A percentile compares a stretch with the other conserved stretches of the same genome.
phyloP scores from a whole-genome alignment of 345 rosid species.

The Arabis hirsuta region DNA sequence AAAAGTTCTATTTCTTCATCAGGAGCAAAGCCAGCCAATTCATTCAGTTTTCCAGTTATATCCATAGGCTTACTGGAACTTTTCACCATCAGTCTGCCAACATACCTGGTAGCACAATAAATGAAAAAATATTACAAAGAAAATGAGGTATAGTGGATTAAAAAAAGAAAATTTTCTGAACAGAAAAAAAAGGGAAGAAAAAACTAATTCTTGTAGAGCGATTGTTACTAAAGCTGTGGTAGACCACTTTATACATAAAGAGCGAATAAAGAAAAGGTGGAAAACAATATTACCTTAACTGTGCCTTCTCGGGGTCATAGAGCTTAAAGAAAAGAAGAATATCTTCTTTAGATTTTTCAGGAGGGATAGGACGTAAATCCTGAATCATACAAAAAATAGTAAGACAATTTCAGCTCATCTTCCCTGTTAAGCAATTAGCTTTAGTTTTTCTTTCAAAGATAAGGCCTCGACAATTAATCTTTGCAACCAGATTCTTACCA shows the following conservation, averaged over 20 bases:
- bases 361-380: constrained; percentile 72
- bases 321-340: constrained; percentile 91
- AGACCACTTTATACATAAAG: constrained; percentile 6
- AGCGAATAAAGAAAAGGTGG: constrained; percentile 8
- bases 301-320: constrained; percentile 78
- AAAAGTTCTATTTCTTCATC: constrained; percentile 89
- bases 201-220: constrained; percentile 6
- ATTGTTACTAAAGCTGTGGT: constrained; percentile 7
- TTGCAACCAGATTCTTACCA: constrained; percentile 50
- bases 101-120: constrained; percentile 51
- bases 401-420: constrained; percentile 14
- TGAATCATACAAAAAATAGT: constrained; percentile 43
- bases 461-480: constrained; percentile 17
- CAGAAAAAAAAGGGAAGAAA: constrained; percentile 9
- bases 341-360: constrained; percentile 80
- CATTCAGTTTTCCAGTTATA: constrained; percentile 69
- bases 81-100: constrained; percentile 87
- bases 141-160: constrained; percentile 4
- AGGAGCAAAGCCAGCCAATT: constrained; percentile 88
- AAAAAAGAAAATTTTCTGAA: background rate
- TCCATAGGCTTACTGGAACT: constrained; percentile 76
- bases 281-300: constrained; percentile 58
- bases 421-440: constrained; percentile 19
- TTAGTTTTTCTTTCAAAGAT: constrained; percentile 25
- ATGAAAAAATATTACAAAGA: constrained; percentile 11